A percentile compares a stretch with the other conserved stretches of the same genome.
Conservation (phyloP, 805 yeast species). For the Candida sithepensis region DNA sequence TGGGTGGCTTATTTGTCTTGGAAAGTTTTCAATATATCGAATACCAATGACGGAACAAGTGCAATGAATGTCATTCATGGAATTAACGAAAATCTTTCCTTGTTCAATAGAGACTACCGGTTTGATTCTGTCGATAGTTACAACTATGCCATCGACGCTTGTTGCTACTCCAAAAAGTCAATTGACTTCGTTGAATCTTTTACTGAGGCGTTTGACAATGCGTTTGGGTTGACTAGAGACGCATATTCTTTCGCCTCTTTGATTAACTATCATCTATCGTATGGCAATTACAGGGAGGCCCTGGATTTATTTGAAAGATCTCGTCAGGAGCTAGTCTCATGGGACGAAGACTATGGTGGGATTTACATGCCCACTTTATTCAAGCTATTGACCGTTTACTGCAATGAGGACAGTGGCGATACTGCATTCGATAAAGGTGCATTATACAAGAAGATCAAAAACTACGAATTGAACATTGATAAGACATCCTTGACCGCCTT, state of each 20-base stretch:
- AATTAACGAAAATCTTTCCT: conserved; percentile 12
- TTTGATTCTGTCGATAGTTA: conserved; percentile 23
- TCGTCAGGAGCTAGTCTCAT: conserved; percentile 37
- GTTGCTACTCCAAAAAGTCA: conserved; percentile 28
- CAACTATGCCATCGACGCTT: conserved; percentile 23
- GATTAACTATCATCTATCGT: conserved; percentile 31
- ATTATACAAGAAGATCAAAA: conserved; percentile 39
- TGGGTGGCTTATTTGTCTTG: conserved; percentile 26
- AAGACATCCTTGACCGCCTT: conserved; percentile 37
- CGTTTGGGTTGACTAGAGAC: conserved; percentile 32
- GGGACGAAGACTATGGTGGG: conserved; percentile 37
- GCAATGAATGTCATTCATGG: conserved; percentile 33
- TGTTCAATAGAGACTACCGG: conserved; percentile 13
- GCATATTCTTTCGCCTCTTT: conserved; percentile 34
- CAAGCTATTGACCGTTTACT: conserved; percentile 20
- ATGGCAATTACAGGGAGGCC: conserved; percentile 33
- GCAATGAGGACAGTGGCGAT: conserved; percentile 16
- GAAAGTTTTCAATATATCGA: conserved; percentile 13
- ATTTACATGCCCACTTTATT: conserved; percentile 26
- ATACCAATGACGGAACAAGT: conserved; percentile 16
- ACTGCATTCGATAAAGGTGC: conserved; percentile 19
- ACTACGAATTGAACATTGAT: conserved; percentile 36
- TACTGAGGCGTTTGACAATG: conserved; percentile 27
- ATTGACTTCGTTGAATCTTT: conserved; percentile 23
- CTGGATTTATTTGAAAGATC: conserved; percentile 34